Evolutionary conservation across 768 basidiomycete species (phyloP), one percentile per base, ranked within the genome.

Genomic region (Macrocybe gigantea): DNA sequence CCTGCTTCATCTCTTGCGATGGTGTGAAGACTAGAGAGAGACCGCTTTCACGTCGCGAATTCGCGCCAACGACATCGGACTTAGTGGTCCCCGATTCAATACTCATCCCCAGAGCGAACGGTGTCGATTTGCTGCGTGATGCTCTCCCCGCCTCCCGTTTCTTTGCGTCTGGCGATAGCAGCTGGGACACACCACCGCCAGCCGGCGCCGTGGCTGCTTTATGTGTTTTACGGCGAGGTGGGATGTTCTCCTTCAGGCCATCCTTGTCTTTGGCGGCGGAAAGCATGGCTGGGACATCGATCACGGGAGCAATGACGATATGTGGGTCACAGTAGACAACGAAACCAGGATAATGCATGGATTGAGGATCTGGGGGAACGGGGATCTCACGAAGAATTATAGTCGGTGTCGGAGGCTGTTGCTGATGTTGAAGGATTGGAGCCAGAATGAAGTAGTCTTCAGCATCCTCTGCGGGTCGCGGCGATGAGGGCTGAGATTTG

Each of bases 221-320:
- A 44, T 70, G 71, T 32, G 69, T 47, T 56, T 63, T 77, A 55
- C 71, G 66, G 41, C 70, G 72, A 4, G 78, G 79, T 6, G 69
- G 61, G 11, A 78, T 42, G 49, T 86, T 86, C 64, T 86, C 84
- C 55, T 86, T 85, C 42, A 61, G 54, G 6, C 50, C 56, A 29
- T 79, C 80, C 40, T 60, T 66, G 2, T 68, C 65, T 29, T 59
- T 50, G 41, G 54, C 57, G 38, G 48, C 48, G 9, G 37, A 49
- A 45, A 31, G 38, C 37, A 49, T 22, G 11, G 45, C 31, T 11
- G 56, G 15, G 57, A 55, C 14, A 49, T 38, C 34, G 52, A 41
- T 38, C 54, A 50, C 41, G 46, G 29, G 31, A 53, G 33, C 44
- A 51, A 31, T 15, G 56, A 47, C 9, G 49, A 51, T 40, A 42